Evolutionary conservation across 371 early-diverging fungal species (phyloP).

Genomic region (Rhizopus stolonifer): DNA sequence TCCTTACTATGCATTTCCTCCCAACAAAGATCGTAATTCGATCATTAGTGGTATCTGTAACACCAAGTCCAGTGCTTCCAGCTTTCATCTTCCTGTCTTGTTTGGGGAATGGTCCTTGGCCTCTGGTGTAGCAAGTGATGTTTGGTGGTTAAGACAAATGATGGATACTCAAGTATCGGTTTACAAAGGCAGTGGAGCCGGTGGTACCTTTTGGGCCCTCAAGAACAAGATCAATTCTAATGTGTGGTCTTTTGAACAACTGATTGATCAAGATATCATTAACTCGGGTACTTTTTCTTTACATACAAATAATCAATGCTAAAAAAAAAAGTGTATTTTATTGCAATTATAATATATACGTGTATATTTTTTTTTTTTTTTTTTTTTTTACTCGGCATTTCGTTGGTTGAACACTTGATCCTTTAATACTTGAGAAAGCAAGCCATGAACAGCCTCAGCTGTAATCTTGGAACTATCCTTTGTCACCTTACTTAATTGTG

Average conservation of each 20-base stretch:
- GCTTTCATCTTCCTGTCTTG: slow-evolving; percentile 32
- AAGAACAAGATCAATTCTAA: slow-evolving; percentile 33
- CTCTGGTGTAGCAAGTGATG: slow-evolving; percentile 17
- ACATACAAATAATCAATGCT: slow-evolving; percentile 20
- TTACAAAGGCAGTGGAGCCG: slow-evolving; percentile 20
- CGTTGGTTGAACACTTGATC: slow-evolving; percentile 70
- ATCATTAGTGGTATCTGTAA: slow-evolving; percentile 24
- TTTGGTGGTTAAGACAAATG: slow-evolving; percentile 17
- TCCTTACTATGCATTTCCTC: slow-evolving; percentile 37
- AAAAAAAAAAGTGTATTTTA: not conserved
- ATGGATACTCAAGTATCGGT: slow-evolving; percentile 25
- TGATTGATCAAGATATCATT: slow-evolving; percentile 23
- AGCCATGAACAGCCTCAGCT: slow-evolving; percentile 76
- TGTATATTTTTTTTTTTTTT: not conserved
- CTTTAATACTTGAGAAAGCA: slow-evolving; percentile 81
- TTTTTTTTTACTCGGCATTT: not conserved
- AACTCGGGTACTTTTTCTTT: slow-evolving; percentile 19
- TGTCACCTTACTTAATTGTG: slow-evolving; percentile 71
- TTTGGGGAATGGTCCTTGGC: slow-evolving; percentile 35
- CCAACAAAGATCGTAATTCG: not conserved
- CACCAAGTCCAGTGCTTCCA: slow-evolving; percentile 2
- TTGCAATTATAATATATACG: not conserved
- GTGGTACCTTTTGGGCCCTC: slow-evolving; percentile 31
- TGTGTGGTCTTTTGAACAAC: slow-evolving; percentile 34
- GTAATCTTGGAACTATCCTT: slow-evolving; percentile 81